These are phyloP conservation scores for Penicillium verhagenii DNA, from an alignment of 495 filamentous ascomycete genomes.

Conservation along the genomic window DNA sequence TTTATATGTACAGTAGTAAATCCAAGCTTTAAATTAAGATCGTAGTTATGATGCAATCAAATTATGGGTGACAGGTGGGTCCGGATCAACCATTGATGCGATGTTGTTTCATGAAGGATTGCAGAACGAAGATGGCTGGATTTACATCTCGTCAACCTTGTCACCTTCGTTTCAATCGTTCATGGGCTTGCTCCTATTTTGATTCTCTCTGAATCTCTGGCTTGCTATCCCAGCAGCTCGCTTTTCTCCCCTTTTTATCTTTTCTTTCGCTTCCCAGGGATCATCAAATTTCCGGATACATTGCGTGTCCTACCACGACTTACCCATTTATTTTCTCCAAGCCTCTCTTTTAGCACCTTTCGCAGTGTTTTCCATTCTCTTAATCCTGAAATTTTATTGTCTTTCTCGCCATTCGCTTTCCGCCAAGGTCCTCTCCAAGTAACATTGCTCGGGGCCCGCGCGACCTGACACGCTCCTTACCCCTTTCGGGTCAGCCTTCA, in stretches of 20 bases:
- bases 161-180: conserved; percentile 15
- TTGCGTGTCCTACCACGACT: conserved; percentile 12
- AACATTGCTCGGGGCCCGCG: conserved; percentile 1
- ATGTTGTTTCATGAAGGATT: conserved; percentile 19
- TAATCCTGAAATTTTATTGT: background rate
- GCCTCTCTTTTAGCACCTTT: conserved; percentile 11
- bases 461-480: conserved; percentile 16
- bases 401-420: conserved; percentile 2
- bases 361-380: conserved; percentile 5
- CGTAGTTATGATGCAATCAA: conserved; percentile 22
- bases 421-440: conserved; percentile 11
- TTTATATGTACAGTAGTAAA: too few relatives aligned
- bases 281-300: conserved; percentile 2
- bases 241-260: background rate
- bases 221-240: conserved; percentile 5
- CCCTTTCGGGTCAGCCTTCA: conserved; percentile 23
- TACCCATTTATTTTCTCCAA: conserved; percentile 9
- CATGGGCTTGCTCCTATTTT: conserved; percentile 5
- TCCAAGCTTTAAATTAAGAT: background rate
- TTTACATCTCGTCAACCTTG: conserved; percentile 14
- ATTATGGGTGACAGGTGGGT: conserved; percentile 11
- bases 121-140: conserved; percentile 13
- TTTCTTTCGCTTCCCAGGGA: background rate
- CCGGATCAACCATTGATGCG: conserved; percentile 19
- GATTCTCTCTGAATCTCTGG: conserved; percentile 4